phyloP scores from a whole-genome alignment of 2,329 filamentous ascomycete genomes.

The Annulohypoxylon truncatum region DNA sequence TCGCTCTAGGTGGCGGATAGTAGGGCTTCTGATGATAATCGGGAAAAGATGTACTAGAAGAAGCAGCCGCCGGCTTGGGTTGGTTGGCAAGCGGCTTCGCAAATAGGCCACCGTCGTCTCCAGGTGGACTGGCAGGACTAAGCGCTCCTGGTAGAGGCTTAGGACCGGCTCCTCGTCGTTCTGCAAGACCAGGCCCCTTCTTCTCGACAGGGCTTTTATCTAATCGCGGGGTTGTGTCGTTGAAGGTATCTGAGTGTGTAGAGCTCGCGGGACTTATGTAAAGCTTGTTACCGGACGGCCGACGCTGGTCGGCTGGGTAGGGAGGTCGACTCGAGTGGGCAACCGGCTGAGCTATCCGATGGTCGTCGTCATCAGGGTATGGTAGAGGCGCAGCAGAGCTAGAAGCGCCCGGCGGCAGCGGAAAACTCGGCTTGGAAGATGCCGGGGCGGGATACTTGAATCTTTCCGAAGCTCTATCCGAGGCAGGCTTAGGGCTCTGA shows the following conservation, averaged over 20 bases:
- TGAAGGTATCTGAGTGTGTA: constrained; percentile 55
- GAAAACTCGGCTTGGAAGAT: constrained; percentile 67
- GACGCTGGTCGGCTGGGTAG: constrained; percentile 57
- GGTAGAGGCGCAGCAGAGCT: constrained; percentile 75
- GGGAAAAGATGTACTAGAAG: constrained; percentile 58
- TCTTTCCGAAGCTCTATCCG: constrained; percentile 53
- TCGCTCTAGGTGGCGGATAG: constrained; percentile 66
- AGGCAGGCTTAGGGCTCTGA: constrained; percentile 69
- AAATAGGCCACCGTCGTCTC: constrained; percentile 83
- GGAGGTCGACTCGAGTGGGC: constrained; percentile 54
- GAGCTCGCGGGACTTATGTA: constrained; percentile 52
- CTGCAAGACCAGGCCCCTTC: constrained; percentile 75
- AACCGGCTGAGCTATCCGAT: constrained; percentile 56
- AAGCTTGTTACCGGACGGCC: constrained; percentile 50
- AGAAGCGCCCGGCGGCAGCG: constrained; percentile 74
- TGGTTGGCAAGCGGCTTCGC: constrained; percentile 69
- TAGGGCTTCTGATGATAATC: constrained; percentile 68
- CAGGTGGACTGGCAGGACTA: constrained; percentile 81
- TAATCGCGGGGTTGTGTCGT: constrained; percentile 66
- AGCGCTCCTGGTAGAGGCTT: constrained; percentile 74
- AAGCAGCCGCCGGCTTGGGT: constrained; percentile 54
- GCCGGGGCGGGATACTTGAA: constrained; percentile 65
- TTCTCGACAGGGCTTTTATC: constrained; percentile 66
- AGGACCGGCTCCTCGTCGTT: constrained; percentile 83
- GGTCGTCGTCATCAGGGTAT: constrained; percentile 78